A percentile compares a stretch with the other conserved stretches of the same genome.
Evolutionary conservation across 768 basidiomycete genomes (phyloP).

Genomic region (Harrya chromipes): DNA sequence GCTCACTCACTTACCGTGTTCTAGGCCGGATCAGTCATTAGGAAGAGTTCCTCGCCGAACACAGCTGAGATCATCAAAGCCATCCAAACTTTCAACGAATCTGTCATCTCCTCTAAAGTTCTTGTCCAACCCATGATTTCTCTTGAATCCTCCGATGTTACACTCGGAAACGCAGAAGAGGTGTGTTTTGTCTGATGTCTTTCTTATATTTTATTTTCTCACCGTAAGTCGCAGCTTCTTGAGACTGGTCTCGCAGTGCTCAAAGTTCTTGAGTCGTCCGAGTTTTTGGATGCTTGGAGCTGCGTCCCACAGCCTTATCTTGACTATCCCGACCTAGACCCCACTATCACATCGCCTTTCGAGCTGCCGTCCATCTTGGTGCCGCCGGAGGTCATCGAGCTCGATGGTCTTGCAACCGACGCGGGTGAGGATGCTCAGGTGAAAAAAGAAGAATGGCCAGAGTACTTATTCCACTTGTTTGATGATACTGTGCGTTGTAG

Average conservation of each 20-base stretch:
- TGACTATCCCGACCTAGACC: conserved; percentile 43
- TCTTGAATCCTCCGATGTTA: conserved; percentile 41
- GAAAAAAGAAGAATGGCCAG: conserved; percentile 82
- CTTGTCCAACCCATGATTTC: conserved; percentile 61
- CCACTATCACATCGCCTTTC: conserved; percentile 45
- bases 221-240: conserved; percentile 52
- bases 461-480: conserved; percentile 66
- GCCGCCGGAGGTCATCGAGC: conserved; percentile 83
- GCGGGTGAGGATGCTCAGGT: conserved; percentile 67
- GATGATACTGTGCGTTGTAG: conserved; percentile 47
- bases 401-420: conserved; percentile 67
- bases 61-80: conserved; percentile 67
- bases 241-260: conserved; percentile 66
- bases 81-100: conserved; percentile 69
- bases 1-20: background rate
- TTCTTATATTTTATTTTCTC: conserved; percentile 1
- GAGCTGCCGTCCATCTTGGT: conserved; percentile 77
- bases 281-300: conserved; percentile 53
- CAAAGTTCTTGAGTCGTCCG: conserved; percentile 54
- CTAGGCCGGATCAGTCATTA: conserved; percentile 68
- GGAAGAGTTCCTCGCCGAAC: conserved; percentile 54
- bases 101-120: conserved; percentile 53
- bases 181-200: conserved; percentile 32
- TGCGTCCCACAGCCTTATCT: conserved; percentile 68
- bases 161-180: conserved; percentile 58